Percentiles rank a stretch among this genome's conserved stretches.
Evolutionary conservation across 805 yeast species (phyloP).

Genomic region (Jamesozyma piceae): DNA sequence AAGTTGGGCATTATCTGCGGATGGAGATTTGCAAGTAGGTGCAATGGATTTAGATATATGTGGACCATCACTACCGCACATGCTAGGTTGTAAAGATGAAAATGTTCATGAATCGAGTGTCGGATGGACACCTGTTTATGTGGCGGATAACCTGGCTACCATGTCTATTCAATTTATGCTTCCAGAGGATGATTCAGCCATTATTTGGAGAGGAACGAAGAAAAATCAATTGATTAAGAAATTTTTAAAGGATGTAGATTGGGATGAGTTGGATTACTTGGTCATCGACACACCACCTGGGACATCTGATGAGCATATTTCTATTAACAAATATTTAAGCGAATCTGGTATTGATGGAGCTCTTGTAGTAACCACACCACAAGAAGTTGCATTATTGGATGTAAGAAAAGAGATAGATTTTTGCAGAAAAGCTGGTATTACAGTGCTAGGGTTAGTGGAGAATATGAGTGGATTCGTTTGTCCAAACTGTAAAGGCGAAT

Average conservation of each 20-base stretch:
- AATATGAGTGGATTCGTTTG: slow-evolving; percentile 99
- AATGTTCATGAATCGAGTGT: slow-evolving; percentile 78
- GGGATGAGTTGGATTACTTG: slow-evolving; percentile 76
- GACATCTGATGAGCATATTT: slow-evolving; percentile 92
- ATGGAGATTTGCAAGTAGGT: slow-evolving; percentile 76
- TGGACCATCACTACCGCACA: slow-evolving; percentile 92
- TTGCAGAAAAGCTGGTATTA: slow-evolving; percentile 83
- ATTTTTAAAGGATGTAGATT: slow-evolving; percentile 86
- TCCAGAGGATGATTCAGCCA: slow-evolving; percentile 86
- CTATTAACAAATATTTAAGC: slow-evolving; percentile 78
- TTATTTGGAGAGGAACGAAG: slow-evolving; percentile 97
- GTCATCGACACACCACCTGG: slow-evolving; percentile 98
- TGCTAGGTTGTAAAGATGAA: slow-evolving; percentile 88
- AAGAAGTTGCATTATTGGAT: slow-evolving; percentile 89
- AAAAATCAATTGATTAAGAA: slow-evolving; percentile 89
- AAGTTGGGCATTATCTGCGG: slow-evolving; percentile 91
- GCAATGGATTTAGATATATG: slow-evolving; percentile 96
- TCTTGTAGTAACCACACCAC: slow-evolving; percentile 89
- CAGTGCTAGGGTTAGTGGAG: slow-evolving; percentile 82
- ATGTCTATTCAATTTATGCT: slow-evolving; percentile 94
- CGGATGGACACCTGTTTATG: slow-evolving; percentile 96
- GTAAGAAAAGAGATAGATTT: slow-evolving; percentile 94
- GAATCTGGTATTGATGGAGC: slow-evolving; percentile 95
- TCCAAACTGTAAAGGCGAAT: slow-evolving; percentile 85
- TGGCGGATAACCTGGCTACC: slow-evolving; percentile 87